phyloP scores from a whole-genome alignment of 2,329 filamentous ascomycete genomes.

The Penicillium sp. region DNA sequence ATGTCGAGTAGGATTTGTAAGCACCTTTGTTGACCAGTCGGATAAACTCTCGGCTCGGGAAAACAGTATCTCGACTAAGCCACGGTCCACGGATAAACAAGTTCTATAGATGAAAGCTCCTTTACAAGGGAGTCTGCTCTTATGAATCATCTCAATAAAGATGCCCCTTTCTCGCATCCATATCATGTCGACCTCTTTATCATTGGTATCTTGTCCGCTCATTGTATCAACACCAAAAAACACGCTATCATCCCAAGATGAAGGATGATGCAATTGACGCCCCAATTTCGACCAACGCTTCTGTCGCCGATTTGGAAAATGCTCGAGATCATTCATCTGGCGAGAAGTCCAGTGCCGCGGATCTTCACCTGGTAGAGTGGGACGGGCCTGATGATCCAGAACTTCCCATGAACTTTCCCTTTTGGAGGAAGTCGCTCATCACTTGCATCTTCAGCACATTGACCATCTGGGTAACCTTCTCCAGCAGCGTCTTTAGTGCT shows the following conservation, averaged over 20 bases:
- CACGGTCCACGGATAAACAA: background rate
- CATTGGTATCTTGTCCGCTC: background rate
- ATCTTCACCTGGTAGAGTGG: slow-evolving; percentile 30
- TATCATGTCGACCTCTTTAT: background rate
- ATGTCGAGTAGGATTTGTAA: too few relatives aligned
- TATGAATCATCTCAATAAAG: background rate
- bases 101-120: background rate
- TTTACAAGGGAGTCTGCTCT: background rate
- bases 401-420: slow-evolving; percentile 32
- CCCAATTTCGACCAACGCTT: background rate
- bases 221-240: background rate
- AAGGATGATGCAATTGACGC: background rate
- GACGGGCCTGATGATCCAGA: slow-evolving; percentile 35
- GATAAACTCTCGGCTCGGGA: slow-evolving; percentile 9
- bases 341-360: background rate
- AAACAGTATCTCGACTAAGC: background rate
- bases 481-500: background rate
- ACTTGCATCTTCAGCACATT: background rate
- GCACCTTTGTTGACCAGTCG: background rate
- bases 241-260: background rate
- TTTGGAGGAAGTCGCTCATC: slow-evolving; percentile 42
- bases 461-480: slow-evolving; percentile 6
- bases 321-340: background rate
- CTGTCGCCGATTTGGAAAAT: background rate
- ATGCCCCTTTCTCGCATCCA: background rate